Evolutionary conservation across 2,329 filamentous ascomycete genomes (phyloP), one percentile per base, ranked within the genome.

Genomic region (Aspergillus sp.): DNA sequence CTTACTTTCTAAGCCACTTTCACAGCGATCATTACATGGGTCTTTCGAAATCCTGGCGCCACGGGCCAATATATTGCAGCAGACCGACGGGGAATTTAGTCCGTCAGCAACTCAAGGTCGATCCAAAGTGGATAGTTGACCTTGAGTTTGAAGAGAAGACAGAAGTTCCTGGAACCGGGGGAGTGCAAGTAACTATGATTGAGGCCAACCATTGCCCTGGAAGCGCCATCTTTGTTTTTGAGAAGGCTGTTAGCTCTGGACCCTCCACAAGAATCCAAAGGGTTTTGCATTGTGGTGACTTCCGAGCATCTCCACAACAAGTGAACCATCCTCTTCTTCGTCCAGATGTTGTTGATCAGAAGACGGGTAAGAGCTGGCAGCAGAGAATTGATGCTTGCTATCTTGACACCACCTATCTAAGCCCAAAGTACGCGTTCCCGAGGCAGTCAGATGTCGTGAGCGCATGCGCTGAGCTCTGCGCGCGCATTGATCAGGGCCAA

Each of bases 21-120:
- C 95, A 99, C 74, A 97, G 92, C 68, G 95, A 99, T 71, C 95
- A 99, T 71, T 99, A 99, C 67, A 87, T 97, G 34, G 95, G 95
- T 2, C 79, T 99, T 11, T 95, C 91, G 11, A 86, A 89, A 7
- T 91, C 83, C 33, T 99, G 95, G 95, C 86, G 81, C 40, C 93
- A 99, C 71, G 95, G 95, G 0, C 93, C 93, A 0, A 98, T 99
- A 49, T 99, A 96, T 69, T 98, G 95, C 78, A 98, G 93, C 70
- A 89, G 87, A 65, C 90, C 96, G 13, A 99, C 95, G 0, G 95
- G 85, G 1, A 96, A 96, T 67, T 82, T 99, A 2, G 91, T 98
- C 34, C 87, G 88, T 60, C 89, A 89, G 66, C 93, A 97, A 73
- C 80, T 99, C 7, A 85, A 86, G 44, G 96, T 96, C 1, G 89